These are phyloP conservation scores for Backusella australiensis DNA, from an alignment of 192 early-diverging fungal genomes.

Conservation along the genomic window DNA sequence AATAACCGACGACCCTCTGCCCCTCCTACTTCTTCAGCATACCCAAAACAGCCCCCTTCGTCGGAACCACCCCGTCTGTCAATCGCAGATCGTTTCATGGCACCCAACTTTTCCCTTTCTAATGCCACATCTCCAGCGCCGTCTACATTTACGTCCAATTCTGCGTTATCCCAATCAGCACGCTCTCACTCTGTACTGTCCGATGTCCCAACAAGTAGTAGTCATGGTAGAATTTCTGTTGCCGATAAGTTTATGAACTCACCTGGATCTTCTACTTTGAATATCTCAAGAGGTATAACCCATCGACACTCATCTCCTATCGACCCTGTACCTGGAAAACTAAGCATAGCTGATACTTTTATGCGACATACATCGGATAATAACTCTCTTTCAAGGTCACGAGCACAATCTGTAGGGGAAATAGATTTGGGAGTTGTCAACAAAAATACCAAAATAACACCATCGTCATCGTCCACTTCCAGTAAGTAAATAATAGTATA, in stretches of 20 bases:
- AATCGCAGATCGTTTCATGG: conserved; percentile 12
- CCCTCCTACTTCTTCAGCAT: neutral
- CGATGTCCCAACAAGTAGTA: neutral
- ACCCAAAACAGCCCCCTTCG: neutral
- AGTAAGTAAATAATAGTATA: neutral
- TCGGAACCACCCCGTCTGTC: neutral
- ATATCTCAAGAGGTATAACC: neutral
- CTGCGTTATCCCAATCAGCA: neutral
- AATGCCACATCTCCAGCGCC: neutral
- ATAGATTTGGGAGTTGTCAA: neutral
- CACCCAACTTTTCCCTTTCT: neutral
- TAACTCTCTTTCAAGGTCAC: neutral
- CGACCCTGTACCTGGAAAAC: neutral
- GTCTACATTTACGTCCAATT: neutral
- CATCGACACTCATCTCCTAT: neutral
- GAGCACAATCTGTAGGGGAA: neutral
- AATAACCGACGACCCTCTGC: neutral
- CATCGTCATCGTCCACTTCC: neutral
- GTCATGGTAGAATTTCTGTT: neutral
- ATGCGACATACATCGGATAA: neutral
- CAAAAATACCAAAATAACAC: neutral
- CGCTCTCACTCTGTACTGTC: neutral
- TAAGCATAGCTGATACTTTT: conserved; percentile 6
- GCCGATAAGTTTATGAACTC: conserved; percentile 10
- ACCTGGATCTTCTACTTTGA: neutral